A percentile compares a stretch with the other conserved stretches of the same genome.
Conservation (phyloP, 1,139 yeast species). For the Meyerozyma carpophila region DNA sequence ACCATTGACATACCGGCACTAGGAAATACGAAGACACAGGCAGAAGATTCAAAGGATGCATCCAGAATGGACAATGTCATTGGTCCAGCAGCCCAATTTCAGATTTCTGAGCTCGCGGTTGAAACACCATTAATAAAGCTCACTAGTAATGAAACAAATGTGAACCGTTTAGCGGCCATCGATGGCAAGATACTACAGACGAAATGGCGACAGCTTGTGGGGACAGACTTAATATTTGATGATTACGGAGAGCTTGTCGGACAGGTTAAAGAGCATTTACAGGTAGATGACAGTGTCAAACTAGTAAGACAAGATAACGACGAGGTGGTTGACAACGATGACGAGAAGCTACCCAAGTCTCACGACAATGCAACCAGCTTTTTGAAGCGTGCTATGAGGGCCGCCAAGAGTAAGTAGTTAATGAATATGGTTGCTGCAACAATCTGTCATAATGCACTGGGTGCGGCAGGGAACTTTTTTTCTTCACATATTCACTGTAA, state of each 20-base stretch:
- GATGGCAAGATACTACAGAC: constrained; percentile 62
- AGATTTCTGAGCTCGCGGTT: constrained; percentile 31
- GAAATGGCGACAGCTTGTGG: constrained; percentile 72
- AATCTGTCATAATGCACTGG: not conserved
- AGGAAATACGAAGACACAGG: not conserved
- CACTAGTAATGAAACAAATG: constrained; percentile 21
- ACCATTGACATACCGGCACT: constrained; percentile 1
- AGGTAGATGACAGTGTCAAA: constrained; percentile 24
- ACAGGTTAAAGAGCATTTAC: constrained; percentile 35
- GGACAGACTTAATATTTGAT: constrained; percentile 70
- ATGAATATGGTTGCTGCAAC: not conserved
- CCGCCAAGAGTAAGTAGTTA: constrained; percentile 12
- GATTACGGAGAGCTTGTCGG: constrained; percentile 52
- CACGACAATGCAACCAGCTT: constrained; percentile 11
- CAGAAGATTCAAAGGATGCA: not conserved
- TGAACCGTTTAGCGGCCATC: constrained; percentile 19
- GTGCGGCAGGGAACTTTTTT: not conserved
- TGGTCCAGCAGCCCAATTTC: constrained; percentile 39
- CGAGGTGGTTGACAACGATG: constrained; percentile 10
- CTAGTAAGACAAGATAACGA: constrained; percentile 14
- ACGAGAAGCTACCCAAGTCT: constrained; percentile 8
- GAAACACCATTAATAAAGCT: constrained; percentile 33
- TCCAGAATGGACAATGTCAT: constrained; percentile 13
- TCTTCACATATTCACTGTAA: not conserved
- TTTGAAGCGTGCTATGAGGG: constrained; percentile 23